Evolutionary conservation across 202 grass and related monocot genomes (phyloP), one percentile per base, ranked within the genome.

Genomic region (Alloteropsis angusta): DNA sequence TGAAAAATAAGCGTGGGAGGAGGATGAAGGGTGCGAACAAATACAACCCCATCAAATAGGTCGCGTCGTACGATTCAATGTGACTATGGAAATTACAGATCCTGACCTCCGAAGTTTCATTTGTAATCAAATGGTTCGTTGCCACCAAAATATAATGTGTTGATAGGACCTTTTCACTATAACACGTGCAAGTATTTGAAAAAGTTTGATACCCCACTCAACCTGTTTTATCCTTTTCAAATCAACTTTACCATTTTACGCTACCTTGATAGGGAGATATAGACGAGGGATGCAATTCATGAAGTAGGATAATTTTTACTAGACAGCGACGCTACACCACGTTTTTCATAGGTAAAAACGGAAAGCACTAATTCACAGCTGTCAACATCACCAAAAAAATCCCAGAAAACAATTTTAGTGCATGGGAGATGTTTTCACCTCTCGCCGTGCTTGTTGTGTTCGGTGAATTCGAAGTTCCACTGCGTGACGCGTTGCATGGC

Each of bases 381-480:
- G 46, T 79, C 59, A 17, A 3, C 16, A 21, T 46, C 67, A 42
- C 6, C 15, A 65, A 66, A 55, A 79, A 25, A 6, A 10, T 37
- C 21, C 9, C 17, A 11, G 0, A 78, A 15, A 32, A 15, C 38
- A 8, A 42, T n/a, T 11, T 55, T 14, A 71, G 43, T 32, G 50
- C 11, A 48, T 22, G 45, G 17, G 19, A 42, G 34, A 69, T 73
- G 26, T 30, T 80, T 16, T 81, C 49, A 88, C 89, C 85, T 77
- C 65, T 92, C 86, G 0, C 80, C 90, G 63, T 84, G 90, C 72
- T 92, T 81, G 68, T 72, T 93, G 81, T 87, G 84, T 3, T 87
- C 46, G 2, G 81, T 91, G 83, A 93, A 93, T 71, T 93, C 88
- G 1, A 90, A 72, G 76, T 90, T 91, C 91, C 91, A 94, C 72